phyloP scores from a whole-genome alignment of 2,329 filamentous ascomycete genomes.

The Teratosphaeria viscida region DNA sequence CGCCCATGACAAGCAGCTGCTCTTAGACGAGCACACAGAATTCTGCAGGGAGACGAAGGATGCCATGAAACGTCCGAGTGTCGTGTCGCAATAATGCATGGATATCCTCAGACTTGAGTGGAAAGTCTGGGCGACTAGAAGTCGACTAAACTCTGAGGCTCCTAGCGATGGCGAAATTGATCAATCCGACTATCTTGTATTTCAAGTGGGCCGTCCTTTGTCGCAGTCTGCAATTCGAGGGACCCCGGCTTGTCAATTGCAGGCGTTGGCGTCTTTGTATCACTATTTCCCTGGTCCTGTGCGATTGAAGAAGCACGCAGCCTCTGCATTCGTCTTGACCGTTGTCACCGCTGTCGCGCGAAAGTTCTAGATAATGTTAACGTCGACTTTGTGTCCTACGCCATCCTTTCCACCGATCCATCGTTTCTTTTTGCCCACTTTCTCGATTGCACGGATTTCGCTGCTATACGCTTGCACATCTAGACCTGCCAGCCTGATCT shows the following conservation, averaged over 20 bases:
- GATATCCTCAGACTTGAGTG: neutral
- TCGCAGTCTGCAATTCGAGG: neutral
- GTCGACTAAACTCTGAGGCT: neutral
- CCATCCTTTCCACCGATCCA: slow-evolving; percentile 37
- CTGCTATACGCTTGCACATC: slow-evolving; percentile 14
- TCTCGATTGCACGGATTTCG: slow-evolving; percentile 37
- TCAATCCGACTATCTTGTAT: neutral
- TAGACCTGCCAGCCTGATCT: neutral
- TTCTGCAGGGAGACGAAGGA: neutral
- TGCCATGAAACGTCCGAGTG: neutral
- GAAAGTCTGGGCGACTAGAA: neutral
- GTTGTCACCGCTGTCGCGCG: neutral
- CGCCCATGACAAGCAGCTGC: neutral
- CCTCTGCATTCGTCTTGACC: neutral
- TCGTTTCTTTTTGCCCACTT: slow-evolving; percentile 51
- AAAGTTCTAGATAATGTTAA: slow-evolving; percentile 11
- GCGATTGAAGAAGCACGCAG: neutral
- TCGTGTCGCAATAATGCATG: neutral
- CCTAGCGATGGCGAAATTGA: neutral
- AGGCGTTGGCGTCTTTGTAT: neutral
- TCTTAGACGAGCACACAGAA: neutral
- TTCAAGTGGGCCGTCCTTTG: neutral
- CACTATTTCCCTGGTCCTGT: neutral
- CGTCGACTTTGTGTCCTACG: slow-evolving; percentile 31
- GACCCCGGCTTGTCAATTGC: neutral